These are phyloP conservation scores for Geosmithia putterillii DNA, from an alignment of 2,329 filamentous ascomycete species.

Conservation along the genomic window DNA sequence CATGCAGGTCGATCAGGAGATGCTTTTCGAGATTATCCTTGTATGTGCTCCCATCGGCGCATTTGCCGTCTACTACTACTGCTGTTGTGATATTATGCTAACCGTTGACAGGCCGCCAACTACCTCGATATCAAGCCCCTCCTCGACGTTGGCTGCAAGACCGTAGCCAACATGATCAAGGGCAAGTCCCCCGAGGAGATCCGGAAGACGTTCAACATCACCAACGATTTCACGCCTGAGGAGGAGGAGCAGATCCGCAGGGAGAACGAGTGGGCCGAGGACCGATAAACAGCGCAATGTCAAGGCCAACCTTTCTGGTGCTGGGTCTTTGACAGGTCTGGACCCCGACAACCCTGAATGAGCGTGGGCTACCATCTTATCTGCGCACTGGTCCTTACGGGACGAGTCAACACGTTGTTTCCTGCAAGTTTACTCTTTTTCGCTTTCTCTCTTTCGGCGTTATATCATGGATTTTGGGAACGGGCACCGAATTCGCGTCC, in stretches of 20 bases:
- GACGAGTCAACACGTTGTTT: background rate
- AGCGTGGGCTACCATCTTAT: background rate
- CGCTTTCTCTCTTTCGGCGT: background rate
- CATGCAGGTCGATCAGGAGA: conserved; percentile 99
- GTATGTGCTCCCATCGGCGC: conserved; percentile 42
- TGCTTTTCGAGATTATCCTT: conserved; percentile 98
- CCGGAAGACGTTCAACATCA: conserved; percentile 99
- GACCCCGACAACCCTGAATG: too few species aligned
- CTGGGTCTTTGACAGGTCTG: background rate
- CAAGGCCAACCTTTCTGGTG: background rate
- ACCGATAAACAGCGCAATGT: conserved; percentile 39
- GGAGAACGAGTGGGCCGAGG: conserved; percentile 87
- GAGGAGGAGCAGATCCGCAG: conserved; percentile 96
- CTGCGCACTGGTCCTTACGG: background rate
- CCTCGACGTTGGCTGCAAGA: conserved; percentile 97
- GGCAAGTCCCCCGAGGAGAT: conserved; percentile 99
- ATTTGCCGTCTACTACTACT: too few species aligned
- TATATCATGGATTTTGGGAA: background rate
- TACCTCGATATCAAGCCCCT: conserved; percentile 98
- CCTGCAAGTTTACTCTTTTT: background rate
- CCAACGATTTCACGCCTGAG: conserved; percentile 97
- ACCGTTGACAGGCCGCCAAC: conserved; percentile 63
- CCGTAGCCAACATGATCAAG: conserved; percentile 99
- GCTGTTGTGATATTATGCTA: background rate
- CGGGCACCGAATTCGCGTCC: background rate